phyloP scores from a whole-genome alignment of 805 yeast genomes.

The Metschnikowia dekortorum region DNA sequence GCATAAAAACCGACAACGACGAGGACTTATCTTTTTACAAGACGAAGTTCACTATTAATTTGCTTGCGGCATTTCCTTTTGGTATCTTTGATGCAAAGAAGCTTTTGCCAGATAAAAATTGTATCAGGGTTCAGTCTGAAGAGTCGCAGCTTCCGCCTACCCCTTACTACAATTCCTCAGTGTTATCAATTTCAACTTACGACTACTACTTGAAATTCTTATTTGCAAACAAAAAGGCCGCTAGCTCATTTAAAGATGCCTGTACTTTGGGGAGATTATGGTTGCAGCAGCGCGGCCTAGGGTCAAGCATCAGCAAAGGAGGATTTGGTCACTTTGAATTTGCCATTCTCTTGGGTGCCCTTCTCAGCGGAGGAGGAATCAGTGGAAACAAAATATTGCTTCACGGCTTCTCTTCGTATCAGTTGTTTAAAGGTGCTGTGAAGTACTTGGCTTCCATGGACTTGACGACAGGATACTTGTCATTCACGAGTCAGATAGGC shows the following conservation, averaged over 20 bases:
- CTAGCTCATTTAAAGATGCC: conserved; percentile 85
- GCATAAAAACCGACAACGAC: conserved; percentile 45
- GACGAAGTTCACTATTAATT: conserved; percentile 66
- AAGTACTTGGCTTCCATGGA: conserved; percentile 80
- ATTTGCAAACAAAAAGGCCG: conserved; percentile 67
- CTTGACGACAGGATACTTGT: conserved; percentile 57
- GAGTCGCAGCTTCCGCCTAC: conserved; percentile 59
- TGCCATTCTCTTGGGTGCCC: conserved; percentile 71
- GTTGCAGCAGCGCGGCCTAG: conserved; percentile 83
- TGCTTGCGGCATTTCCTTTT: conserved; percentile 69
- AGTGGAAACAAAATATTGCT: conserved; percentile 72
- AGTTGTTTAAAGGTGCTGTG: conserved; percentile 84
- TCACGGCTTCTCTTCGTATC: conserved; percentile 89
- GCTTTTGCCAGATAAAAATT: conserved; percentile 73
- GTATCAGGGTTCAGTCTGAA: conserved; percentile 64
- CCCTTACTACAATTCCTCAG: conserved; percentile 79
- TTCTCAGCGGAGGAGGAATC: conserved; percentile 78
- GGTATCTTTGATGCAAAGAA: conserved; percentile 71
- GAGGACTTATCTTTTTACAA: conserved; percentile 55
- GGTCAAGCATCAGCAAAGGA: conserved; percentile 55
- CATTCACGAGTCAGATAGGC: conserved; percentile 56
- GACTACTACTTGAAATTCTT: conserved; percentile 70
- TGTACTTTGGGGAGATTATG: conserved; percentile 82
- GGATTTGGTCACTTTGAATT: conserved; percentile 96
- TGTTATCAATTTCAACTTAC: conserved; percentile 64